These are phyloP conservation scores for Chrysanthemum makinoi DNA, from an alignment of 129 eudicot species.

Conservation along the genomic window DNA sequence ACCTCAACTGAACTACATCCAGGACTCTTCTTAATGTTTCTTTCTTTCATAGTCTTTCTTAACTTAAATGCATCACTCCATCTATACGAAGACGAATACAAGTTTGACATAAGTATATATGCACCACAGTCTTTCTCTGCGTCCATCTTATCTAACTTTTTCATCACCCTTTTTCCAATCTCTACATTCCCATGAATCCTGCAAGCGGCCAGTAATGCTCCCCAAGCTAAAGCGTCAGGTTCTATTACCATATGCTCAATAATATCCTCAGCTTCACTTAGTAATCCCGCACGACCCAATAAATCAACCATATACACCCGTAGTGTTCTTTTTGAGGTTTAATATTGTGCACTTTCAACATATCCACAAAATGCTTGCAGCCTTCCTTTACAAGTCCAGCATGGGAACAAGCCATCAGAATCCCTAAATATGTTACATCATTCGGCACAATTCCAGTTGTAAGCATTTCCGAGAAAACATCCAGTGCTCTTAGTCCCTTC, in stretches of 20 bases:
- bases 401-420: slow-evolving; percentile 47
- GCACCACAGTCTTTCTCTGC: slow-evolving; percentile 35
- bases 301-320: slow-evolving; percentile 60
- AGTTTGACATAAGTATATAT: slow-evolving; percentile 44
- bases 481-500: slow-evolving; percentile 31
- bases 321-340: slow-evolving; percentile 43
- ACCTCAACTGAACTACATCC: slow-evolving; percentile 56
- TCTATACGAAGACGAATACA: slow-evolving; percentile 37
- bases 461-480: slow-evolving; percentile 39
- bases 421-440: slow-evolving; percentile 38
- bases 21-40: slow-evolving; percentile 33
- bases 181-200: slow-evolving; percentile 41
- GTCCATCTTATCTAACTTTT: slow-evolving; percentile 32
- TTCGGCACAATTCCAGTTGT: slow-evolving; percentile 37
- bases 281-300: slow-evolving; percentile 47
- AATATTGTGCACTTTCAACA: slow-evolving; percentile 26
- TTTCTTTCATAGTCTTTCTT: slow-evolving; percentile 40
- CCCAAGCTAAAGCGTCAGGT: slow-evolving; percentile 46
- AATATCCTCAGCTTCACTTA: slow-evolving; percentile 43
- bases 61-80: slow-evolving; percentile 31
- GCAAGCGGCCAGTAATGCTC: slow-evolving; percentile 49
- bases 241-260: slow-evolving; percentile 26
- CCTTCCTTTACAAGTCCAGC: slow-evolving; percentile 49
- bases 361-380: slow-evolving; percentile 31
- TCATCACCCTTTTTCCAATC: slow-evolving; percentile 38